phyloP scores from a whole-genome alignment of 257 asterid genomes.

The Solanum chilense region DNA sequence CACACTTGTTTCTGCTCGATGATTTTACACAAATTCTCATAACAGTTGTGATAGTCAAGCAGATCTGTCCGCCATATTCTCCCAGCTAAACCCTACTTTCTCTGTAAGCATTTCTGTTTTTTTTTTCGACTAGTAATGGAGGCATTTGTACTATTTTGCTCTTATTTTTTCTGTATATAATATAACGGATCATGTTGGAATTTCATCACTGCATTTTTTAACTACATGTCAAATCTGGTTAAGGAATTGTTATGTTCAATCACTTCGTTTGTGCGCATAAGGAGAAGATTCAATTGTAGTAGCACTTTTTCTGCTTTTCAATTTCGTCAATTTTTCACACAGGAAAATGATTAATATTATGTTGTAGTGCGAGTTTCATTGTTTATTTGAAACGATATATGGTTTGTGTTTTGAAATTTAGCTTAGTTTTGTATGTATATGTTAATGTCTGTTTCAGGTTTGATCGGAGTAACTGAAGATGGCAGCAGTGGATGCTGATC shows the following conservation, averaged over 20 bases:
- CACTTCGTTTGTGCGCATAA: background rate
- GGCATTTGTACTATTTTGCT: background rate
- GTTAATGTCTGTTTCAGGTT: background rate
- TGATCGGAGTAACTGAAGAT: conserved; percentile 25
- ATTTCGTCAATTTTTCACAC: background rate
- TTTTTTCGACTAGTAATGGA: background rate
- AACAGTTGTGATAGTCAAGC: background rate
- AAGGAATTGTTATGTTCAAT: background rate
- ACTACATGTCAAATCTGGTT: background rate
- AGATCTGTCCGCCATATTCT: background rate
- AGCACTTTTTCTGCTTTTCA: background rate
- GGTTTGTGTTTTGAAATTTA: background rate
- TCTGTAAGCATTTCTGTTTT: conserved; percentile 15
- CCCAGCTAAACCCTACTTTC: background rate
- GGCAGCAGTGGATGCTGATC: conserved; percentile 47
- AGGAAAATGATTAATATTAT: background rate
- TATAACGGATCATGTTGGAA: background rate
- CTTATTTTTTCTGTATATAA: background rate
- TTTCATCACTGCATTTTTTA: background rate
- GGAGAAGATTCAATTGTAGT: background rate
- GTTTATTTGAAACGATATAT: background rate
- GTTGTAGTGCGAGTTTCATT: background rate
- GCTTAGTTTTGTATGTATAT: background rate
- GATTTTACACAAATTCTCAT: background rate
- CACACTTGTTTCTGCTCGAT: background rate